Percentiles rank a stretch among this genome's conserved stretches.
Conservation (phyloP, 192 early-diverging fungal species). For the Coemansia sp. region DNA sequence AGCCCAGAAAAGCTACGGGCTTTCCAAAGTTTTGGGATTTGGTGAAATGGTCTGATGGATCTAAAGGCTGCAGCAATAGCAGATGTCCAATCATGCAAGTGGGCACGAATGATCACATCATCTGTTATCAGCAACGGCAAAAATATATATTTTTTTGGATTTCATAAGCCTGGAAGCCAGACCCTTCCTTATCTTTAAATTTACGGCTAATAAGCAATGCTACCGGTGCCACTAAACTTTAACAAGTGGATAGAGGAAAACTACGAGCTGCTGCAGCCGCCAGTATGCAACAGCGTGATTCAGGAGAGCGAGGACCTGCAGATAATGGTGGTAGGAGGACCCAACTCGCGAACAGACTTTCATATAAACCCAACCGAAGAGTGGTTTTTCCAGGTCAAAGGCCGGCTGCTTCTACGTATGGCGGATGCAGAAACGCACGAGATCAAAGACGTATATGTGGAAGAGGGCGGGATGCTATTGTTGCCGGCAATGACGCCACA, state of each 20-base stretch:
- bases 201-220: slow-evolving; percentile 8
- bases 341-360: slow-evolving; percentile 94
- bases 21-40: no score
- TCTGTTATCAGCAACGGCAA: no score
- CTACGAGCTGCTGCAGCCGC: slow-evolving; percentile 80
- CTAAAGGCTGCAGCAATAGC: no score
- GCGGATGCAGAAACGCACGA: slow-evolving; percentile 63
- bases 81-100: no score
- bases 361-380: slow-evolving; percentile 98
- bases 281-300: slow-evolving; percentile 91
- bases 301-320: slow-evolving; percentile 79
- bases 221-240: slow-evolving; percentile 87
- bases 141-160: no score
- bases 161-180: no score
- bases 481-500: slow-evolving; percentile 92
- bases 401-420: slow-evolving; percentile 89
- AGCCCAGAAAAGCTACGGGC: no score
- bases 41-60: no score
- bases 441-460: slow-evolving; percentile 79
- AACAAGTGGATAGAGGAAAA: slow-evolving; percentile 81
- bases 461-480: slow-evolving; percentile 95
- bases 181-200: no score
- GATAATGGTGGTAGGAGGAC: slow-evolving; percentile 91
- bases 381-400: slow-evolving; percentile 96
- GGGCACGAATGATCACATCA: no score